Evolutionary conservation across 306 rosid genomes (phyloP).

Genomic region (cucumber (Cucumis sativus)): Cucumber_9930_V3 NC_026658.2:22293501-22294000

Average conservation of each 20-base stretch:
- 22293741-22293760: neutral
- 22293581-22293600: slow-evolving; percentile 98
- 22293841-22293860: neutral
- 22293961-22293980: no score
- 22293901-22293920: no score
- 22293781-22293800: neutral
- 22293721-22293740: neutral
- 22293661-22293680: neutral
- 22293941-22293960: no score
- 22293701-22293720: neutral
- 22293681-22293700: neutral
- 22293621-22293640: slow-evolving; percentile 14
- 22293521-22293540: neutral
- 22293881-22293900: neutral
- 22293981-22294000: no score
- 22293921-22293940: no score
- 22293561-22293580: slow-evolving; percentile 99
- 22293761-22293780: neutral
- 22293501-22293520: neutral
- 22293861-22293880: neutral
- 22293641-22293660: neutral
- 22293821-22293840: neutral
- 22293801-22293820: neutral
- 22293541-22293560: slow-evolving; percentile 79
- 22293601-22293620: slow-evolving; percentile 99